phyloP scores from a whole-genome alignment of 768 basidiomycete species.

The Leucosporidium scottii region DNA sequence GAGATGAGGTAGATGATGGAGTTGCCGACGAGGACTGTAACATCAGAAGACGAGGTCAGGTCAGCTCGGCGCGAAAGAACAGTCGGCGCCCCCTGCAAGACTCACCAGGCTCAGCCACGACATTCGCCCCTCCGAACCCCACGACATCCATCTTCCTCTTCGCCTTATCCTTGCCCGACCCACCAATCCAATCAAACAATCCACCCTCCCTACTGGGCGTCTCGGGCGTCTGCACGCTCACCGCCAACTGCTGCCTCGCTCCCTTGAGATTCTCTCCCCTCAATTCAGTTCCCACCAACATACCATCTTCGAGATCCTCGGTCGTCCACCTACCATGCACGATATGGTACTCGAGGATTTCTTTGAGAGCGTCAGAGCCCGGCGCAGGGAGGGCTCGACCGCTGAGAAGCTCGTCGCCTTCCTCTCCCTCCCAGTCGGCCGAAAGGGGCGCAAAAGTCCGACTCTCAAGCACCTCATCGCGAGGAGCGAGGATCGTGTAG shows the following conservation, averaged over 20 bases:
- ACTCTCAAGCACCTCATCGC: slow-evolving; percentile 65
- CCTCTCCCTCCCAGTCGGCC: neutral
- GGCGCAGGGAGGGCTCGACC: slow-evolving; percentile 50
- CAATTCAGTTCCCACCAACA: slow-evolving; percentile 50
- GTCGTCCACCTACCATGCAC: slow-evolving; percentile 70
- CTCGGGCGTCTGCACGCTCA: slow-evolving; percentile 42
- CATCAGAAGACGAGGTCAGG: neutral
- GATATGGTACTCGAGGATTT: slow-evolving; percentile 79
- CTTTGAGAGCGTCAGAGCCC: slow-evolving; percentile 64
- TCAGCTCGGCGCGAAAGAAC: neutral
- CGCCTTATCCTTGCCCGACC: slow-evolving; percentile 21
- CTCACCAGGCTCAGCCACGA: slow-evolving; percentile 70
- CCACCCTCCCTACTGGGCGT: slow-evolving; percentile 34
- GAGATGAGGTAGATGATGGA: slow-evolving; percentile 85
- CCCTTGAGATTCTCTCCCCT: slow-evolving; percentile 39
- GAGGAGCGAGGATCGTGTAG: slow-evolving; percentile 86
- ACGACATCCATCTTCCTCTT: slow-evolving; percentile 48
- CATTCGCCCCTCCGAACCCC: slow-evolving; percentile 72
- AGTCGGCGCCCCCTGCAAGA: neutral
- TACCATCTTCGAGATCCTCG: slow-evolving; percentile 62
- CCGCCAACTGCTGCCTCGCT: slow-evolving; percentile 46
- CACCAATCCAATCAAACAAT: slow-evolving; percentile 36
- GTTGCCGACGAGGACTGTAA: slow-evolving; percentile 62
- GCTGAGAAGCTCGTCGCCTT: neutral
- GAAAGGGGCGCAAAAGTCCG: slow-evolving; percentile 24